Evolutionary conservation across 768 basidiomycete species (phyloP), one percentile per base, ranked within the genome.

Genomic region (Suillus lakei): DNA sequence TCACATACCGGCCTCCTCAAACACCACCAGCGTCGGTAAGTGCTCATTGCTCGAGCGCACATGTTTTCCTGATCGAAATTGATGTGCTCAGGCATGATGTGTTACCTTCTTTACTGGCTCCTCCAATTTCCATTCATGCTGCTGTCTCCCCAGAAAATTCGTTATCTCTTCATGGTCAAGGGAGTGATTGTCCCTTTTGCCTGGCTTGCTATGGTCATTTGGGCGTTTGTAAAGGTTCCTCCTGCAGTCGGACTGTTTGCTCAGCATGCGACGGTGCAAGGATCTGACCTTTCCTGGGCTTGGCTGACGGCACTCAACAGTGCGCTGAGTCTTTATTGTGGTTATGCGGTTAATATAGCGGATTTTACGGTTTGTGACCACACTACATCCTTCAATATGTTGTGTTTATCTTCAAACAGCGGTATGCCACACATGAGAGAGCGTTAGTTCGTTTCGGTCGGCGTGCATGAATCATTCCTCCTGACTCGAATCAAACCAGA

Each of bases 261-360:
- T 0, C 77, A 84, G 64, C 84, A 85, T 60, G 76, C 88, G 0
- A 78, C 76, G 9, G 69, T 89, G n/a, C 76, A 71, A 21, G 92
- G 88, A 7, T 82, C 83, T 66, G 76, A 79, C 32, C 78, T 88
- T 56, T 83, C 83, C n/a, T 93, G 92, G 90, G 91, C 86, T 3
- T 95, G 91, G 91, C 77, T 97, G 56, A 83, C 83, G 61, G 87
- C 88, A 0, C 71, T 97, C 65, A 96, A 94, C 72, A 88, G 89
- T 61, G 89, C 90, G 2, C 77, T 96, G 26, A 92, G 92, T 0
- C 85, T 86, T 67, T 95, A 90, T 75, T 79, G 89, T 5, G 91
- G 90, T 10, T 78, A 92, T 16, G 84, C 89, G 0, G 88, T 92
- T 68, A 94, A 94, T 71, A 93, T 94, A 64, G 90, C 93, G 2